Percentiles rank a stretch among this genome's conserved stretches.
Evolutionary conservation across 495 filamentous ascomycete species (phyloP).

Genomic region (Aspergillus kassunensis): DNA sequence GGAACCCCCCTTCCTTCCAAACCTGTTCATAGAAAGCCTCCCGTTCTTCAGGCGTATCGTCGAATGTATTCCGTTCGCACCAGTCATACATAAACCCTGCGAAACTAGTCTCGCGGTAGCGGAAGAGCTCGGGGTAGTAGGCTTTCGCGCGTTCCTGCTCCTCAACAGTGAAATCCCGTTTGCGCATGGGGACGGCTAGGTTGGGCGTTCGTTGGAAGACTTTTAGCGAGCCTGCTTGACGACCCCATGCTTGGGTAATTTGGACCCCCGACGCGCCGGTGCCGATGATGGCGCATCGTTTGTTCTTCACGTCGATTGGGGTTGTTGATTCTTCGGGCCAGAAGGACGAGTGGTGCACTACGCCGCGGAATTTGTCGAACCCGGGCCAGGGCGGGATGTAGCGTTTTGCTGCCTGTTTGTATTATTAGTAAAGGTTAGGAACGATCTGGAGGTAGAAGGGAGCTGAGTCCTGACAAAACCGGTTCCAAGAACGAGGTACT

Average conservation of each 20-base stretch:
- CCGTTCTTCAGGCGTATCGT: constrained; percentile 46
- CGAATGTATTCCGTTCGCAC: constrained; percentile 35
- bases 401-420: neutral
- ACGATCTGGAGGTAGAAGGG: too few species aligned
- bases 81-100: constrained; percentile 46
- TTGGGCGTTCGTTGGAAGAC: constrained; percentile 56
- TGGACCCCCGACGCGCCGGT: constrained; percentile 60
- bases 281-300: constrained; percentile 53
- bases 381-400: constrained; percentile 42
- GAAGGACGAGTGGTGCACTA: constrained; percentile 52
- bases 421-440: neutral
- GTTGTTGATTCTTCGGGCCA: constrained; percentile 56
- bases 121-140: constrained; percentile 43
- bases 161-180: constrained; percentile 34
- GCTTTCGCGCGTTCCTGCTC: constrained; percentile 33
- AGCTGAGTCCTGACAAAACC: constrained; percentile 30
- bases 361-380: constrained; percentile 49
- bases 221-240: constrained; percentile 31
- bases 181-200: constrained; percentile 50
- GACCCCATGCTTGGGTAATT: constrained; percentile 45
- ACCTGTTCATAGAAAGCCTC: constrained; percentile 42
- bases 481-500: constrained; percentile 29
- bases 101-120: constrained; percentile 40
- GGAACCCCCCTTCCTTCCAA: constrained; percentile 49
- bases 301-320: constrained; percentile 44